These are phyloP conservation scores for Debaryomyces coudertii DNA, from an alignment of 1,139 yeast species.

Conservation along the genomic window DNA sequence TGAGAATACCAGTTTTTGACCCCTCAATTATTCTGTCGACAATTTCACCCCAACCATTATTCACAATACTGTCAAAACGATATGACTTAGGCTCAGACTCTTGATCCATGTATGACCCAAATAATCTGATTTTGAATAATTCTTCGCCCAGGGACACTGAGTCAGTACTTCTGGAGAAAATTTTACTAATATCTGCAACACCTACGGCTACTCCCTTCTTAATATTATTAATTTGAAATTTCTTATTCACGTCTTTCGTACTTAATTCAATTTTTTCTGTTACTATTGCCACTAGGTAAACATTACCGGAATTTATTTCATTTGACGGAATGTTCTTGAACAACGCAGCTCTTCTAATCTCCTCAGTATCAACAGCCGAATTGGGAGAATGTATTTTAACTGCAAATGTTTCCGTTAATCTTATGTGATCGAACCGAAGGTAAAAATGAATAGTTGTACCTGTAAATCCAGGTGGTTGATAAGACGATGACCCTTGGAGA, in stretches of 20 bases:
- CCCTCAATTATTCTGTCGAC: constrained; percentile 80
- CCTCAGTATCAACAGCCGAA: constrained; percentile 63
- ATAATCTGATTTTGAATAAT: constrained; percentile 71
- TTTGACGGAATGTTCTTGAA: constrained; percentile 79
- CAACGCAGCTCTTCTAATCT: constrained; percentile 76
- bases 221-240: constrained; percentile 44
- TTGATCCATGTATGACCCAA: constrained; percentile 62
- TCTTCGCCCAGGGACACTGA: constrained; percentile 64
- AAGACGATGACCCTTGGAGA: constrained; percentile 62
- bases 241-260: constrained; percentile 25
- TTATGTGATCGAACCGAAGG: constrained; percentile 63
- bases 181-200: constrained; percentile 80
- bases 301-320: constrained; percentile 62
- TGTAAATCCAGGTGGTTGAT: constrained; percentile 68
- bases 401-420: constrained; percentile 81
- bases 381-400: constrained; percentile 63
- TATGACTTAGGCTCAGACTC: constrained; percentile 25
- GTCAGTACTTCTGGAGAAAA: constrained; percentile 69
- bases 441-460: constrained; percentile 77
- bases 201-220: constrained; percentile 90
- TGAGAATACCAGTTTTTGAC: constrained; percentile 75
- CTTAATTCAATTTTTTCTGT: constrained; percentile 59
- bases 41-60: constrained; percentile 90
- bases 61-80: constrained; percentile 35
- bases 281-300: constrained; percentile 68